Conservation (phyloP, 2,329 filamentous ascomycete species). For the Epichloe bromicola region DNA sequence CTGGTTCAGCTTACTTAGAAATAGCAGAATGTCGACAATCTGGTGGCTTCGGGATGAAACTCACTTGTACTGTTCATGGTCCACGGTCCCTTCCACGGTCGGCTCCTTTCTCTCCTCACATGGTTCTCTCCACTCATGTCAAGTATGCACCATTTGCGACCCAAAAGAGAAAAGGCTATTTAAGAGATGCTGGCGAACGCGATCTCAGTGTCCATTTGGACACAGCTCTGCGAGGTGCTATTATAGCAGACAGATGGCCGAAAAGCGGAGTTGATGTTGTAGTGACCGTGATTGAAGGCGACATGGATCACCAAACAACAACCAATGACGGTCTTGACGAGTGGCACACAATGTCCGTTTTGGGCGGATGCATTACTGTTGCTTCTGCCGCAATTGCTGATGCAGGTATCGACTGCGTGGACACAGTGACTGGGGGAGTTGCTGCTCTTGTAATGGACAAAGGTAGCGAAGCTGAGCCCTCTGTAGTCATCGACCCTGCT, state of each 20-base stretch:
- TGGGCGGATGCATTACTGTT: constrained; percentile 86
- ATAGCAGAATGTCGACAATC: constrained; percentile 37
- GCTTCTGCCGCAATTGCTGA: constrained; percentile 87
- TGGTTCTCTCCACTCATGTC: constrained; percentile 83
- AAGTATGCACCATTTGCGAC: constrained; percentile 96
- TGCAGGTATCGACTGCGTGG: constrained; percentile 90
- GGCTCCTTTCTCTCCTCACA: constrained; percentile 81
- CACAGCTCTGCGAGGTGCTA: constrained; percentile 74
- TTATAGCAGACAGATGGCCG: constrained; percentile 94
- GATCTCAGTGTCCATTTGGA: constrained; percentile 87
- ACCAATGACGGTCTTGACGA: constrained; percentile 43
- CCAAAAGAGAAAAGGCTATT: constrained; percentile 66
- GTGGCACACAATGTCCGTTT: constrained; percentile 83
- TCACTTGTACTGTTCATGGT: constrained; percentile 86
- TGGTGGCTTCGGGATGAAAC: constrained; percentile 60
- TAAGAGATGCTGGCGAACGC: constrained; percentile 73
- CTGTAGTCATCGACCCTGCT: constrained; percentile 66
- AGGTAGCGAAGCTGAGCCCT: constrained; percentile 20
- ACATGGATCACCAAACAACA: constrained; percentile 55
- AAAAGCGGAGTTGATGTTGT: constrained; percentile 96
- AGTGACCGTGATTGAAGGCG: constrained; percentile 84
- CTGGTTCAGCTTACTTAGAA: constrained; percentile 80
- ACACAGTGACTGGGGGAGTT: constrained; percentile 84
- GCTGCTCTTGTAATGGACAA: constrained; percentile 54
- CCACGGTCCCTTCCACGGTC: constrained; percentile 82